Percentiles rank a stretch among this genome's conserved stretches.
phyloP scores from a whole-genome alignment of 2,329 filamentous ascomycete genomes.

The Ceratocystis cubensis region DNA sequence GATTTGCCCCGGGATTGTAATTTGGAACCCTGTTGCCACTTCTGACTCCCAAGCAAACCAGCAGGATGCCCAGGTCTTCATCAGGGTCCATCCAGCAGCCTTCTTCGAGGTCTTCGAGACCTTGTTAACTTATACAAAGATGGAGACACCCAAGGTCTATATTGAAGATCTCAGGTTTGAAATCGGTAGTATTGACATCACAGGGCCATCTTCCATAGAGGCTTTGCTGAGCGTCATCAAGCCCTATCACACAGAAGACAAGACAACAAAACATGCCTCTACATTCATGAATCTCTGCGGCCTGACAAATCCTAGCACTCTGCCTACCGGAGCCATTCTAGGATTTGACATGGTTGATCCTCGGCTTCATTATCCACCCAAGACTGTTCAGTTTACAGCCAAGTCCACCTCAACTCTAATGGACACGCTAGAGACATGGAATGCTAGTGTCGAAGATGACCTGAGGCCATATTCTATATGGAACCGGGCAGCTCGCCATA shows the following conservation, averaged over 20 bases:
- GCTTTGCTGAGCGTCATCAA: conserved; percentile 57
- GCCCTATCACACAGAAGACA: conserved; percentile 31
- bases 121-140: conserved; percentile 44
- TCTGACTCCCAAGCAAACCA: not conserved
- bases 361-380: conserved; percentile 63
- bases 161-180: conserved; percentile 60
- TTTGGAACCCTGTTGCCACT: conserved; percentile 53
- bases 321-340: conserved; percentile 59
- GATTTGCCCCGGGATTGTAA: conserved; percentile 58
- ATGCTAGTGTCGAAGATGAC: conserved; percentile 38
- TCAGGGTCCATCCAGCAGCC: conserved; percentile 72
- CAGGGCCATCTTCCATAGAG: conserved; percentile 64
- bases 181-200: conserved; percentile 46
- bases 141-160: conserved; percentile 47
- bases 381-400: conserved; percentile 34
- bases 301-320: conserved; percentile 53
- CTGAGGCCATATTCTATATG: conserved; percentile 48
- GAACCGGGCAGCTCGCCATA: conserved; percentile 51
- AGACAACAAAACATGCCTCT: conserved; percentile 32
- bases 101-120: conserved; percentile 58
- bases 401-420: conserved; percentile 33
- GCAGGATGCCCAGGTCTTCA: conserved; percentile 37
- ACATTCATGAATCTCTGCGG: conserved; percentile 42
- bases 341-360: conserved; percentile 67
- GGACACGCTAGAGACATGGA: conserved; percentile 54